Evolutionary conservation across 1,139 yeast genomes (phyloP).

Genomic region (Hemisphaericaspora subhashii): DNA sequence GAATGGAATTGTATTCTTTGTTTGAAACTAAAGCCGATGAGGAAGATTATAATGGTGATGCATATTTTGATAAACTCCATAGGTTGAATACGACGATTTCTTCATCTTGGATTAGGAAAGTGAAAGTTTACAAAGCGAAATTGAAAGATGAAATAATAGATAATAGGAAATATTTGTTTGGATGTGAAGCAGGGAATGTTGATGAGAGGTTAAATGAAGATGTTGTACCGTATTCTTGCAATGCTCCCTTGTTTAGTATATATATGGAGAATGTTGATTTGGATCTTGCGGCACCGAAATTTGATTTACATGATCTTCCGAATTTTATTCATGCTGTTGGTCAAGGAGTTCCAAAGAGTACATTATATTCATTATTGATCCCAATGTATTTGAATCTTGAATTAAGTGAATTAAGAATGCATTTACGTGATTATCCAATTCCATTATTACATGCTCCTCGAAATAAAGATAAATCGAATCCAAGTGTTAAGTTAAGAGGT

Average conservation of each 20-base stretch:
- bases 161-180: conserved; percentile 53
- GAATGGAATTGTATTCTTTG: conserved; percentile 56
- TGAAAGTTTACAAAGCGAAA: conserved; percentile 43
- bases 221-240: conserved; percentile 56
- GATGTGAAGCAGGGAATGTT: conserved; percentile 37
- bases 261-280: conserved; percentile 59
- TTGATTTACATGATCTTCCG: conserved; percentile 53
- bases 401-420: conserved; percentile 53
- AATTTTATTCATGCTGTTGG: conserved; percentile 70
- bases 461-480: conserved; percentile 14
- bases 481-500: conserved; percentile 39
- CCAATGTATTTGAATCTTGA: conserved; percentile 58
- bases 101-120: conserved; percentile 50
- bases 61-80: conserved; percentile 13
- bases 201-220: conserved; percentile 49
- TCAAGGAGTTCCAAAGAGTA: conserved; percentile 75
- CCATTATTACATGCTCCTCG: conserved; percentile 49
- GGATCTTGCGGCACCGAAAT: conserved; percentile 53
- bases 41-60: conserved; percentile 7
- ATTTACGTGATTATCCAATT: conserved; percentile 68
- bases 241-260: conserved; percentile 66
- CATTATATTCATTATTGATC: conserved; percentile 64
- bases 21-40: conserved; percentile 41
- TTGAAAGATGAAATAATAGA: conserved; percentile 47
- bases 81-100: conserved; percentile 23